Conservation (phyloP, 768 basidiomycete genomes). For the Suillus plorans region DNA sequence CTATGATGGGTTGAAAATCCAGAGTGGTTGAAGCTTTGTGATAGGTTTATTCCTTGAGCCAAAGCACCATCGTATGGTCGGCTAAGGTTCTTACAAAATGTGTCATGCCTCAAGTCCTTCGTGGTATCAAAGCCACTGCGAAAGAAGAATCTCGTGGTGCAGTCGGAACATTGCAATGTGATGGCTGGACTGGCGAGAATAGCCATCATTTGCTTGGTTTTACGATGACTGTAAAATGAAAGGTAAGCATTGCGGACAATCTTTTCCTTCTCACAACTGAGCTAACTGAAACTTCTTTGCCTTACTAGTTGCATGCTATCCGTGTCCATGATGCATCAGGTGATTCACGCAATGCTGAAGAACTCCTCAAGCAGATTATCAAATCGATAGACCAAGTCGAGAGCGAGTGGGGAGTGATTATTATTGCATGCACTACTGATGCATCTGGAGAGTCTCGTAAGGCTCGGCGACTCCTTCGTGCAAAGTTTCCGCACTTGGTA, state of each 20-base stretch:
- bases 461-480: slow-evolving; percentile 18
- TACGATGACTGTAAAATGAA: slow-evolving; percentile 25
- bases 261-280: not conserved
- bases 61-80: slow-evolving; percentile 20
- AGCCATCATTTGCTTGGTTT: slow-evolving; percentile 33
- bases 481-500: slow-evolving; percentile 27
- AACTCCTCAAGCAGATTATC: slow-evolving; percentile 25
- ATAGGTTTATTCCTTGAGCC: slow-evolving; percentile 32
- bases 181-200: slow-evolving; percentile 39
- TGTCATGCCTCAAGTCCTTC: slow-evolving; percentile 20
- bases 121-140: not conserved
- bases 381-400: slow-evolving; percentile 19
- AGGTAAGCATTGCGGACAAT: slow-evolving; percentile 13
- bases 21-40: slow-evolving; percentile 29
- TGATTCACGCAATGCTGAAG: slow-evolving; percentile 32
- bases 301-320: slow-evolving; percentile 29
- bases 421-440: slow-evolving; percentile 32
- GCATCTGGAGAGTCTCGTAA: slow-evolving; percentile 35
- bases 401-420: slow-evolving; percentile 21
- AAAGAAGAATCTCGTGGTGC: slow-evolving; percentile 12
- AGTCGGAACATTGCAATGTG: slow-evolving; percentile 30
- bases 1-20: slow-evolving; percentile 40
- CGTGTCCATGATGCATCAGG: slow-evolving; percentile 30
- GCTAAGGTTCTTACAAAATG: slow-evolving; percentile 22
- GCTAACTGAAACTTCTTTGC: not conserved